Evolutionary conservation across 768 basidiomycete genomes (phyloP).

Genomic region (Suillus subalutaceus): DNA sequence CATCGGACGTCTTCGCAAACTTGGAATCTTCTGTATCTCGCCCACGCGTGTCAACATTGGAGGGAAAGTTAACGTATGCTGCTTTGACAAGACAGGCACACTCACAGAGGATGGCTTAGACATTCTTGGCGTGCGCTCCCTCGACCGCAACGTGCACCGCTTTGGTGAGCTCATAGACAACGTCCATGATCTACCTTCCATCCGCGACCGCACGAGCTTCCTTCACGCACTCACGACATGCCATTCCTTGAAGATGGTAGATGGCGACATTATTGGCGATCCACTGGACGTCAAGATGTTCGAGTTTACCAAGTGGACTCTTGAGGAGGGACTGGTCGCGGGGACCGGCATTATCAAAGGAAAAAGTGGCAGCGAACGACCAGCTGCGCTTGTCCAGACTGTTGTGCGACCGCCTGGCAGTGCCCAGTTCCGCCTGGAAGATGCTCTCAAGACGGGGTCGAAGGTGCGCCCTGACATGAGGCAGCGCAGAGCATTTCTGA

Average conservation of each 20-base stretch:
- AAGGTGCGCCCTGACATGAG: conserved; percentile 53
- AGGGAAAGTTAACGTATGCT: conserved; percentile 95
- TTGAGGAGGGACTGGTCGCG: conserved; percentile 85
- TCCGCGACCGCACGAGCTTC: conserved; percentile 77
- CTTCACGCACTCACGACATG: conserved; percentile 94
- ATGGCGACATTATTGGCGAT: conserved; percentile 89
- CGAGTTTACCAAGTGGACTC: conserved; percentile 92
- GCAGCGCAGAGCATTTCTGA: not conserved
- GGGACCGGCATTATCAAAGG: conserved; percentile 74
- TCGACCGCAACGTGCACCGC: conserved; percentile 72
- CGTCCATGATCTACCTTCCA: conserved; percentile 79
- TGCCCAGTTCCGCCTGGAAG: conserved; percentile 86
- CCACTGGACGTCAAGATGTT: conserved; percentile 99
- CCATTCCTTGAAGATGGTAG: conserved; percentile 91
- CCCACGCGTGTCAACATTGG: conserved; percentile 94
- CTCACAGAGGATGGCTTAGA: conserved; percentile 98
- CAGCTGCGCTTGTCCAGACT: conserved; percentile 91
- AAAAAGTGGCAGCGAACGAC: conserved; percentile 62
- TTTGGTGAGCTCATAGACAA: conserved; percentile 93
- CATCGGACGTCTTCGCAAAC: conserved; percentile 81
- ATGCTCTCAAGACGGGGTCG: conserved; percentile 82
- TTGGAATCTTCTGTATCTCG: conserved; percentile 94
- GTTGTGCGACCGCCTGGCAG: conserved; percentile 97
- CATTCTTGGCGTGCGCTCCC: conserved; percentile 88
- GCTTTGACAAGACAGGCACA: conserved; percentile 99